These are phyloP conservation scores for Rhynchospora breviuscula DNA, from an alignment of 176 grass and related monocot genomes.

Conservation along the genomic window DNA sequence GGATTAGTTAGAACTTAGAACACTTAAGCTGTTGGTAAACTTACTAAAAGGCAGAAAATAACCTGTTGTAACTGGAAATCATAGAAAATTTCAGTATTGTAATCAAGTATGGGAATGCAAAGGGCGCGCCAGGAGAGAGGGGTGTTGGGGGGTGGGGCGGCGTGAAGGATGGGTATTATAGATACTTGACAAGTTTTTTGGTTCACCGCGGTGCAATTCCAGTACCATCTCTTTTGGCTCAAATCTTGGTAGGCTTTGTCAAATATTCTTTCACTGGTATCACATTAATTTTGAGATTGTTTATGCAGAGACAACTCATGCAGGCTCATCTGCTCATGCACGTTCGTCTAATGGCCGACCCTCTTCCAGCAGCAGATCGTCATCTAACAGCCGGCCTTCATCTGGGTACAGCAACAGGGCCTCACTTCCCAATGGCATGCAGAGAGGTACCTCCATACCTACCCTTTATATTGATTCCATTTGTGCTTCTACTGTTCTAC, in stretches of 20 bases:
- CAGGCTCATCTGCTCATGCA: slow-evolving; percentile 28
- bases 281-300: slow-evolving; percentile 6
- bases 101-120: neutral
- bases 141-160: too few species aligned
- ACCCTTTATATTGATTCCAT: neutral
- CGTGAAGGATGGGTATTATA: neutral
- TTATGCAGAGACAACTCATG: slow-evolving; percentile 36
- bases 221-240: neutral
- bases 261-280: neutral
- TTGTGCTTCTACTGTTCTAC: neutral
- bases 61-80: neutral
- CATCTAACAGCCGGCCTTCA: slow-evolving; percentile 42
- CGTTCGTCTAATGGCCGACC: slow-evolving; percentile 36
- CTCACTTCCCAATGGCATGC: slow-evolving; percentile 38
- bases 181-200: neutral
- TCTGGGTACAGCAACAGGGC: slow-evolving; percentile 56
- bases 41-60: neutral
- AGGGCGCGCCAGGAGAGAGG: neutral
- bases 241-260: neutral
- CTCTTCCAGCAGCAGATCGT: slow-evolving; percentile 32
- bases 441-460: slow-evolving; percentile 47
- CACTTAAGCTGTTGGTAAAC: neutral
- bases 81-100: neutral
- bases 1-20: neutral
- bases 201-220: neutral